These are phyloP conservation scores for Metarhizium brunneum DNA, from an alignment of 2,329 filamentous ascomycete genomes.

Conservation along the genomic window DNA sequence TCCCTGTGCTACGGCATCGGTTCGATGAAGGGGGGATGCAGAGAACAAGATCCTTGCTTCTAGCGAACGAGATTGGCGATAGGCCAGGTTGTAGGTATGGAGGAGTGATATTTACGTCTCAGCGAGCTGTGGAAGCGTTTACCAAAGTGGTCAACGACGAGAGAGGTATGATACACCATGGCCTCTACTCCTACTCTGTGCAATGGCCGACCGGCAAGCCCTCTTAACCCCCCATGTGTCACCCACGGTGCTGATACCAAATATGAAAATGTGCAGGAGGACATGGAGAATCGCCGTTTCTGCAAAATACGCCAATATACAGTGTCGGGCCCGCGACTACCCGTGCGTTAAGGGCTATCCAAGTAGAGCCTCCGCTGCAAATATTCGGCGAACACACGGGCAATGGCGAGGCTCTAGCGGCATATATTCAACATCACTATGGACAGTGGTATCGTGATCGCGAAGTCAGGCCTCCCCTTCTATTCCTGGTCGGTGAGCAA, in stretches of 20 bases:
- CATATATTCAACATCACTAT: conserved; percentile 74
- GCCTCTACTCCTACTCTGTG: background rate
- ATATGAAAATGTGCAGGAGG: background rate
- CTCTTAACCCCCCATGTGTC: background rate
- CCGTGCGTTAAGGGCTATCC: conserved; percentile 55
- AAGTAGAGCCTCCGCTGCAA: conserved; percentile 39
- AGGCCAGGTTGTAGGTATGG: conserved; percentile 43
- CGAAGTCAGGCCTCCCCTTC: conserved; percentile 48
- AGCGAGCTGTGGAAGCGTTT: conserved; percentile 75
- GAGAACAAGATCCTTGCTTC: conserved; percentile 42
- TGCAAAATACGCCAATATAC: conserved; percentile 56
- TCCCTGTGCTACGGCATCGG: conserved; percentile 67
- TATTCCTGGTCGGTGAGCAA: conserved; percentile 88
- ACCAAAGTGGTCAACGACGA: conserved; percentile 49
- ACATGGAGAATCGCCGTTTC: conserved; percentile 35
- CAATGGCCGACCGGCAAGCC: background rate
- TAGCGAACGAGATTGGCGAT: conserved; percentile 29
- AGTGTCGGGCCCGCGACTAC: conserved; percentile 76
- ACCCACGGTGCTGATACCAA: background rate
- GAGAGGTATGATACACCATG: conserved; percentile 18
- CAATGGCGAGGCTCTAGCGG: conserved; percentile 71
- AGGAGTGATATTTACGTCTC: conserved; percentile 77
- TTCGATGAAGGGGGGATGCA: conserved; percentile 52
- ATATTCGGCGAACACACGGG: conserved; percentile 76
- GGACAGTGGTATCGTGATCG: conserved; percentile 37